Evolutionary conservation across 2,329 filamentous ascomycete genomes (phyloP).

Genomic region (Aplosporella prunicola): DNA sequence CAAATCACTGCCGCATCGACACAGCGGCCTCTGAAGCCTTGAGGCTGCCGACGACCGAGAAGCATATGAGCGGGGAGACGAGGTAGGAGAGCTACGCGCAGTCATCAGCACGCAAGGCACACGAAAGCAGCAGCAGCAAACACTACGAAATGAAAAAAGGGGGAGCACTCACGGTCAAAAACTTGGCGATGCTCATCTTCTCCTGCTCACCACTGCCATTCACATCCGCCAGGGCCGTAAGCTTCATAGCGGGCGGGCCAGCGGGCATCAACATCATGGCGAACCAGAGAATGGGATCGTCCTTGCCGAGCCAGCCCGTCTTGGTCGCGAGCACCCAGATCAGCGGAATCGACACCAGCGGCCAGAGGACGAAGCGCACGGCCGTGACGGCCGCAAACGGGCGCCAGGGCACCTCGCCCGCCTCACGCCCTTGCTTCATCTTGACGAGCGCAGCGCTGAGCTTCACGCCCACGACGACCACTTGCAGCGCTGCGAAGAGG

Average conservation of each 20-base stretch:
- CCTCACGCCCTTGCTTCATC: conserved; percentile 35
- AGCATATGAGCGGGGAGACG: conserved; percentile 35
- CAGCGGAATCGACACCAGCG: conserved; percentile 43
- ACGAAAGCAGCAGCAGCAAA: neutral
- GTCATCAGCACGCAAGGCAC: neutral
- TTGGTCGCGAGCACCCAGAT: conserved; percentile 47
- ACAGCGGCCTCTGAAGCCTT: conserved; percentile 33
- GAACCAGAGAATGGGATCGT: conserved; percentile 59
- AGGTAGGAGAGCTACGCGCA: conserved; percentile 30
- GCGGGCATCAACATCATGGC: conserved; percentile 51
- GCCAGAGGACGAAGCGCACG: conserved; percentile 54
- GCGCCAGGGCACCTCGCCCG: conserved; percentile 38
- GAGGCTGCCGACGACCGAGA: conserved; percentile 34
- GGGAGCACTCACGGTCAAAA: conserved; percentile 34
- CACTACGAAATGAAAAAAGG: too few relatives aligned
- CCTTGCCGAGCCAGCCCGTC: conserved; percentile 39
- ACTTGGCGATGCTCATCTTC: conserved; percentile 46
- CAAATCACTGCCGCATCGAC: too few relatives aligned
- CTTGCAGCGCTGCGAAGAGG: conserved; percentile 55
- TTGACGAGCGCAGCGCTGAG: conserved; percentile 45
- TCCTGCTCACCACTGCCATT: conserved; percentile 36
- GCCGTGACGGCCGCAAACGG: conserved; percentile 44
- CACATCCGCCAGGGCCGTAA: conserved; percentile 44
- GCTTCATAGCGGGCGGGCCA: conserved; percentile 46
- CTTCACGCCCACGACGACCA: conserved; percentile 58